phyloP scores from a whole-genome alignment of 805 yeast species.

The Yamadazyma nakazawae region DNA sequence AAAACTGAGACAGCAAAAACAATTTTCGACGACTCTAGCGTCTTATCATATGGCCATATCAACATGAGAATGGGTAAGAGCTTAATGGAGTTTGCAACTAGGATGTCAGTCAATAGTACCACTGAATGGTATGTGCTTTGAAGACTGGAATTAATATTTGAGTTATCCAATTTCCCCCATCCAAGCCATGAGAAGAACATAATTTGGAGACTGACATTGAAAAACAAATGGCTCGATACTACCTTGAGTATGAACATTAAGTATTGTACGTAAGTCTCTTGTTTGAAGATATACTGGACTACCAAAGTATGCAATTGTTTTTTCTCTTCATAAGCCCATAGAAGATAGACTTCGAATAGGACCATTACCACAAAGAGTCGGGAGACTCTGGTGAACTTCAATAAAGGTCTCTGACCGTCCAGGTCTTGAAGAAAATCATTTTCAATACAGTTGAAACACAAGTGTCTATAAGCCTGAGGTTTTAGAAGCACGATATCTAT shows the following conservation, averaged over 20 bases:
- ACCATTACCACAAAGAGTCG: conserved; percentile 46
- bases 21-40: conserved; percentile 57
- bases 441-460: conserved; percentile 68
- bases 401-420: not conserved
- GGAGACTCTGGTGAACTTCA: not conserved
- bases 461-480: conserved; percentile 84
- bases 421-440: conserved; percentile 2
- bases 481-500: conserved; percentile 80
- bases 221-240: conserved; percentile 41
- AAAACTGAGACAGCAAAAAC: conserved; percentile 60
- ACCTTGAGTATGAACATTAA: conserved; percentile 53
- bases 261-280: conserved; percentile 50
- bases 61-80: conserved; percentile 88
- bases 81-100: conserved; percentile 76
- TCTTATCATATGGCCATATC: conserved; percentile 90
- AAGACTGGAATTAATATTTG: not conserved
- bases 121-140: conserved; percentile 13
- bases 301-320: conserved; percentile 30
- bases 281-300: conserved; percentile 24
- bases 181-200: conserved; percentile 13
- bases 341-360: conserved; percentile 83
- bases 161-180: conserved; percentile 10
- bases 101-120: conserved; percentile 63
- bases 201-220: conserved; percentile 35
- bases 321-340: conserved; percentile 89